Conservation (phyloP, 257 asterid genomes). For the Vinca minor region DNA sequence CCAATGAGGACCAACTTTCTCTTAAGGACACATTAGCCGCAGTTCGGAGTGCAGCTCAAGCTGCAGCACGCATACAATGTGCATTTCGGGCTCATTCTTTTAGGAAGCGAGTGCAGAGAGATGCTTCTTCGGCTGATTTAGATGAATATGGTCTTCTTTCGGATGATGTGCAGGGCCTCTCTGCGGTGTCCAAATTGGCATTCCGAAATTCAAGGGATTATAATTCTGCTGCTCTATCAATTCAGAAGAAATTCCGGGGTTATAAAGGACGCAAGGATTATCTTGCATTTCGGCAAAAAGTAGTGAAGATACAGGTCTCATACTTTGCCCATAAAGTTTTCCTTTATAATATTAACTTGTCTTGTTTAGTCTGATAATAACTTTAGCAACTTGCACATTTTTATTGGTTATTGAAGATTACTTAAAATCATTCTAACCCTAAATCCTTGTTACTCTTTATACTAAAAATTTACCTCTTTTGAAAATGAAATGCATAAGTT, state of each 20-base stretch:
- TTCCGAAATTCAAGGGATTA: slow-evolving; percentile 52
- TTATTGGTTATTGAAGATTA: too few relatives aligned
- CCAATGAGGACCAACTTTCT: slow-evolving; percentile 54
- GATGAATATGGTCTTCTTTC: slow-evolving; percentile 42
- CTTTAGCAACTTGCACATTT: too few relatives aligned
- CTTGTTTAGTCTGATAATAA: too few relatives aligned
- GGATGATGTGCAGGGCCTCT: slow-evolving; percentile 42
- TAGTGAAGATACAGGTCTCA: slow-evolving; percentile 86
- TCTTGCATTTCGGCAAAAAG: slow-evolving; percentile 78
- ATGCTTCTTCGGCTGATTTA: slow-evolving; percentile 27
- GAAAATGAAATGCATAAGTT: too few relatives aligned
- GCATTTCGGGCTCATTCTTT: slow-evolving; percentile 97
- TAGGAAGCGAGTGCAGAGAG: slow-evolving; percentile 60
- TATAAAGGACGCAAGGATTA: slow-evolving; percentile 86
- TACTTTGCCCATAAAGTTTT: slow-evolving; percentile 1
- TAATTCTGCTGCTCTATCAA: slow-evolving; percentile 74
- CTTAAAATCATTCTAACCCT: too few relatives aligned
- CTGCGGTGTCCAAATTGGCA: slow-evolving; percentile 60
- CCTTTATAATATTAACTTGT: background rate
- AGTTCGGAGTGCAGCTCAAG: slow-evolving; percentile 74
- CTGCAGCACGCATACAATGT: slow-evolving; percentile 95
- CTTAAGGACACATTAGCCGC: slow-evolving; percentile 71
- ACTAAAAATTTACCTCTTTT: too few relatives aligned
- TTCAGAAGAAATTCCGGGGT: slow-evolving; percentile 87
- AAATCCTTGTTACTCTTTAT: too few relatives aligned